Conservation (phyloP, 257 asterid species). For the Gentiana dahurica region DNA sequence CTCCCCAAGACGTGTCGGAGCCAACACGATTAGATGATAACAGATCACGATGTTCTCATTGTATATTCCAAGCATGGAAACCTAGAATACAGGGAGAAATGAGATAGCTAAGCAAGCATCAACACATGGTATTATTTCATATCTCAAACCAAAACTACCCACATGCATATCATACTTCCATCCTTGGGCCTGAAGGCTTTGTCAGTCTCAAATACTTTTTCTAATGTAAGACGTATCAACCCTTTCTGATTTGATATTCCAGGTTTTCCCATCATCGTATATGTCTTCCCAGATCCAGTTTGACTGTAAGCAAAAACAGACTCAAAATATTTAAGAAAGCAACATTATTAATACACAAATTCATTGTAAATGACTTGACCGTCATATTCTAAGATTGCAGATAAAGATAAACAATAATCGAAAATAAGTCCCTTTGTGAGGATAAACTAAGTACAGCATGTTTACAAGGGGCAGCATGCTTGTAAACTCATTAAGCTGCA, state of each 20-base stretch:
- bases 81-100: not conserved
- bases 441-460: not conserved
- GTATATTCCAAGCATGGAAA: constrained; percentile 34
- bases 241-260: constrained; percentile 47
- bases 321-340: constrained; percentile 29
- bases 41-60: constrained; percentile 84
- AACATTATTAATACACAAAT: not conserved
- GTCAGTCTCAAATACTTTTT: constrained; percentile 34
- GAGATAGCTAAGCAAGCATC: constrained; percentile 2
- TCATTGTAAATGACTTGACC: not conserved
- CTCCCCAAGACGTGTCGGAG: constrained; percentile 47
- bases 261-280: constrained; percentile 73
- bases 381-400: too few relatives aligned
- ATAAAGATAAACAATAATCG: too few relatives aligned
- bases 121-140: not conserved
- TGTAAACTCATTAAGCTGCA: too few relatives aligned
- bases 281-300: too few relatives aligned
- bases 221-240: too few relatives aligned
- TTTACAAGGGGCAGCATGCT: too few relatives aligned
- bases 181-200: constrained; percentile 72
- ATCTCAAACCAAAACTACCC: not conserved
- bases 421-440: too few relatives aligned
- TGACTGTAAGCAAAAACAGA: constrained; percentile 60
- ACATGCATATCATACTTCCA: constrained; percentile 99
- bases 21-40: constrained; percentile 46